phyloP scores from a whole-genome alignment of 805 yeast species.

The Myxozyma geophila region DNA sequence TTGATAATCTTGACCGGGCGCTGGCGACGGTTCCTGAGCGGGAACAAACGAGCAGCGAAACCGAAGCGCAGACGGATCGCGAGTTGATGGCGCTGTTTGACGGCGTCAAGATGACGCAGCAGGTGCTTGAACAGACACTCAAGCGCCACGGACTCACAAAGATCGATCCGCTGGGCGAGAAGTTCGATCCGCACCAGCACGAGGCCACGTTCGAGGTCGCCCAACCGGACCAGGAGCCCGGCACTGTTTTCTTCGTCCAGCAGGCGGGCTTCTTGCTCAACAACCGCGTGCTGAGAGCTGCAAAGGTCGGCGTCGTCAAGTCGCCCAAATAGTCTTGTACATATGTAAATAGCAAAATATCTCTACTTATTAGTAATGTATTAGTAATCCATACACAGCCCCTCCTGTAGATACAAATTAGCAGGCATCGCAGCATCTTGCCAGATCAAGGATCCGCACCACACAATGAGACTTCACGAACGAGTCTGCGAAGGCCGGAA shows the following conservation, averaged over 20 bases:
- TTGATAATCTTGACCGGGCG: constrained; percentile 90
- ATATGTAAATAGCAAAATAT: background rate
- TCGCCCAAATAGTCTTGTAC: background rate
- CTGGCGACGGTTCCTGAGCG: constrained; percentile 61
- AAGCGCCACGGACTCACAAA: constrained; percentile 77
- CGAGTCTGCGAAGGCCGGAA: background rate
- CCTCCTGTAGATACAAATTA: background rate
- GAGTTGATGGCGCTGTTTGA: constrained; percentile 78
- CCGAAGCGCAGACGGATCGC: constrained; percentile 56
- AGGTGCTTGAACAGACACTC: constrained; percentile 82
- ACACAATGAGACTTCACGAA: background rate
- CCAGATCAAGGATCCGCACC: too few species aligned
- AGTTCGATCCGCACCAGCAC: constrained; percentile 87
- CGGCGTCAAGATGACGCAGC: constrained; percentile 89
- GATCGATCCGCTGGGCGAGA: constrained; percentile 81
- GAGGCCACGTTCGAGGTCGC: constrained; percentile 91
- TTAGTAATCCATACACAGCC: background rate
- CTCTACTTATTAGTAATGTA: background rate
- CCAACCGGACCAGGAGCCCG: constrained; percentile 86
- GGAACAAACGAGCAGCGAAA: constrained; percentile 22
- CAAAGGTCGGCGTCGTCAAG: constrained; percentile 93
- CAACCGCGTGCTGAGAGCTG: constrained; percentile 89
- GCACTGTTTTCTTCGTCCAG: constrained; percentile 90
- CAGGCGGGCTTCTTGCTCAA: constrained; percentile 86
- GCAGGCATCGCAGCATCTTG: too few species aligned